These are phyloP conservation scores for Dioscorea cayenensis DNA, from an alignment of 116 monocot genomes.

Conservation along the genomic window DNA sequence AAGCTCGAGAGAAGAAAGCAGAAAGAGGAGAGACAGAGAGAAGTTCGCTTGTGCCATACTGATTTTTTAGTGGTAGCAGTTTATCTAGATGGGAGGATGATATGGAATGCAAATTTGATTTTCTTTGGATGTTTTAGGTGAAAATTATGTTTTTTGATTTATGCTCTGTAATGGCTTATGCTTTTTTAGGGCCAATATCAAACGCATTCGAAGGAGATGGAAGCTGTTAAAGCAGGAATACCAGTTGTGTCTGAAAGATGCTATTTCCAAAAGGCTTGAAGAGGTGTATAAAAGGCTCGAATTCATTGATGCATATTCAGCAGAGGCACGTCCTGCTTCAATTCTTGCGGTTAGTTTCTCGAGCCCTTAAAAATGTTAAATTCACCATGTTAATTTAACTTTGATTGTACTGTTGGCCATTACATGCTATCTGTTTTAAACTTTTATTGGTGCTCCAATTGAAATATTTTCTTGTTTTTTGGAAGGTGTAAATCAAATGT, in stretches of 20 bases:
- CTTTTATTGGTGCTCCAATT: too few species aligned
- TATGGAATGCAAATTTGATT: too few species aligned
- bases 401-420: too few species aligned
- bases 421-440: too few species aligned
- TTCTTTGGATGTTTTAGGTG: too few species aligned
- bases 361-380: not conserved
- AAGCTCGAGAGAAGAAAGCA: conserved; percentile 93
- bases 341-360: conserved; percentile 81
- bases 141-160: not conserved
- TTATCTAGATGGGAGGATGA: too few species aligned
- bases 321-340: conserved; percentile 92
- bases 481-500: too few species aligned
- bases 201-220: conserved; percentile 93
- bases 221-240: conserved; percentile 90
- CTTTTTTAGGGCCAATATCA: conserved; percentile 73
- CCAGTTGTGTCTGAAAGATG: conserved; percentile 76
- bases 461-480: too few species aligned
- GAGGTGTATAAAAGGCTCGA: conserved; percentile 92
- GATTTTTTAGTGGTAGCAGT: too few species aligned
- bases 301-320: conserved; percentile 88
- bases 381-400: too few species aligned
- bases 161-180: not conserved
- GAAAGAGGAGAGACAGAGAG: conserved; percentile 93
- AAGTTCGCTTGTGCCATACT: conserved; percentile 27
- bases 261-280: conserved; percentile 56